Evolutionary conservation across 352 stramenopile genomes (phyloP), one percentile per base, ranked within the genome.

Genomic region (Globisporangium canariense): DNA sequence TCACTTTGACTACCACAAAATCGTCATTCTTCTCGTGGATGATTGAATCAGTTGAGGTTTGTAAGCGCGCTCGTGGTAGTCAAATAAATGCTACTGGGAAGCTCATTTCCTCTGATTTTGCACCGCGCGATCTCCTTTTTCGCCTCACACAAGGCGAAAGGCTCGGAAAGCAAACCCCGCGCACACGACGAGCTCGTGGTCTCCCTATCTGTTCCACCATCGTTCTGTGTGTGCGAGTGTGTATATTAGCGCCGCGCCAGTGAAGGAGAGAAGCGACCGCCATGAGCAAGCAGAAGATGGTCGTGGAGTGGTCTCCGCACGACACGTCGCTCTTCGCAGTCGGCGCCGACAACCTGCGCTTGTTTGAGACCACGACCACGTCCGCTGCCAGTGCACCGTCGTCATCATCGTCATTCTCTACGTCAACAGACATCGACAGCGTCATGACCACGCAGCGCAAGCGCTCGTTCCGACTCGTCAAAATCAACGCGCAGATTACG

Each of bases 261-360:
- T 38, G 11, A 32, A 43, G 18, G 32, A n/a, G 7, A 52, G 46
- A 52, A 20, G n/a, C 46, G 20, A 6, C n/a, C 49, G n/a, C 25
- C 18, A 91, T 91, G 82, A 91, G 75, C 71, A 89, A 91, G 78
- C 64, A 74, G 61, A 52, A 62, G 30, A 91, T 83, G 67, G 68
- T 93, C 43, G 84, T 96, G 46, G 79, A 92, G 72, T 96, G 87
- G 87, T 93, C 81, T 38, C 87, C 87, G 14, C 81, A 96, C 50
- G 83, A 96, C 65, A 71, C 83, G 58, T 88, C 83, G 52, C 71
- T 96, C 10, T 96, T 93, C 68, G 87, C 87, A 3, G 87, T 93
- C 25, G 87, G 87, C 46, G 71, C 83, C 7, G 87, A 96, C 69
- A 92, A 87, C 62, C 65, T 96, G 65, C 86, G 83, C 36, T 67